Evolutionary conservation across 2,329 filamentous ascomycete genomes (phyloP), one percentile per base, ranked within the genome.

Genomic region (Pestalotiopsis sp.): DNA sequence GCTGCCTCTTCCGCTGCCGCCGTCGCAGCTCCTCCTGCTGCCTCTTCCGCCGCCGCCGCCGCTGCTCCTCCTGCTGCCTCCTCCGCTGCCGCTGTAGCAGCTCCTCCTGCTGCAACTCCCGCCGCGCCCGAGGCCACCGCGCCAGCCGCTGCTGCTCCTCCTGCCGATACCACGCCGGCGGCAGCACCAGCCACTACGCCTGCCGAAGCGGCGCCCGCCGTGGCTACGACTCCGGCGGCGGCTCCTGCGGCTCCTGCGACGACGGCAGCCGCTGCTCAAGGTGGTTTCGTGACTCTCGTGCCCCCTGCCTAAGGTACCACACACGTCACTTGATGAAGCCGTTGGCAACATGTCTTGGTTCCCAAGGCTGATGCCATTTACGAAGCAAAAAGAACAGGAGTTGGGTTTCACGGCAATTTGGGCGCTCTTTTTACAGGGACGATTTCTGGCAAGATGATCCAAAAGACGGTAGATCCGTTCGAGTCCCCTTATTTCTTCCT

Each of bases 401-500:
- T n/a, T 11, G 1, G 45, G 45, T 17, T 52, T 20, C 45, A 52
- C n/a, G 23, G 57, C 17, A 11, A 23, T 14, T 59, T 14, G 57
- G 23, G 17, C 20, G 9, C 14, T 27, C n/a, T 27, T 27, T 59
- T 14, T 31, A 36, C 23, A 41, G 13, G 58, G 58, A 23, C 17
- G 17, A 62, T 36, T 62, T 31, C 57, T 59, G 57, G 9, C 31
- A 20, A 39, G 14, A 62, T 62, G 14, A 17, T 20, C 23, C 11
- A 27, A 27, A 23, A 20, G 27, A 62, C 59, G 59, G 59, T 62
- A 62, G 59, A 62, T 62, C 59, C 59, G 59, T 62, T 20, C 36
- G 36, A 14, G 31, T 36, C 27, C 12, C 13, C 11, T 39, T n/a
- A 14, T 38, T 13, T 62, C 5, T 38, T 38, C 31, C 13, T 62